Evolutionary conservation across 805 yeast genomes (phyloP).

Genomic region (Hanseniaspora singularis): DNA sequence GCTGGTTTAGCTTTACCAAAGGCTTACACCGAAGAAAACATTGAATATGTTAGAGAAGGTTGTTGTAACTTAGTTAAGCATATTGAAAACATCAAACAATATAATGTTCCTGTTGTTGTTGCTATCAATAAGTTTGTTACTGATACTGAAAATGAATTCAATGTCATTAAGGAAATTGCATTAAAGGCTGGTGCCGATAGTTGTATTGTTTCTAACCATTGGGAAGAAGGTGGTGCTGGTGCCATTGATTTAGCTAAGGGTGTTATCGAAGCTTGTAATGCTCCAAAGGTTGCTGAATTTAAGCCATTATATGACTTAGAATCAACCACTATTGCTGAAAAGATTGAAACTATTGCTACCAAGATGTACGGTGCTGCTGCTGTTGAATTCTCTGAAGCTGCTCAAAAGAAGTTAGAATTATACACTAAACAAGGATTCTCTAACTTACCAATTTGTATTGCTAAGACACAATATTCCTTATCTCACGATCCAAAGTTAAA

Average conservation of each 20-base stretch:
- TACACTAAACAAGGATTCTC: constrained; percentile 68
- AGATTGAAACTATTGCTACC: constrained; percentile 53
- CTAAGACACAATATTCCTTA: constrained; percentile 74
- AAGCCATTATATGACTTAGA: constrained; percentile 50
- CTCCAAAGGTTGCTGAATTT: constrained; percentile 32
- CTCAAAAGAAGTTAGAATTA: constrained; percentile 53
- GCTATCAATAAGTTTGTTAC: constrained; percentile 71
- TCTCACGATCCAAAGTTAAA: constrained; percentile 73
- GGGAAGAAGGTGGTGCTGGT: constrained; percentile 80
- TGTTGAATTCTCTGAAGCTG: constrained; percentile 57
- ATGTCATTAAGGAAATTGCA: constrained; percentile 53
- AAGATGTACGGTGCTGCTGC: constrained; percentile 70
- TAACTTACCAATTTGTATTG: constrained; percentile 69
- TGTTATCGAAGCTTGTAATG: constrained; percentile 49
- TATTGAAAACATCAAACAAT: constrained; percentile 56
- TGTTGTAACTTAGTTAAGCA: constrained; percentile 68
- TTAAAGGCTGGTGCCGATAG: constrained; percentile 67
- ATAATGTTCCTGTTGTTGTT: constrained; percentile 69
- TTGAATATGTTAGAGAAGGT: constrained; percentile 56
- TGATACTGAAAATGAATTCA: constrained; percentile 58
- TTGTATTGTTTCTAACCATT: constrained; percentile 72
- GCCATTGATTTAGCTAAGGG: constrained; percentile 64
- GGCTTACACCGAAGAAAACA: constrained; percentile 60
- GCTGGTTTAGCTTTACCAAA: constrained; percentile 71
- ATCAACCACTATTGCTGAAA: constrained; percentile 50